Evolutionary conservation across 805 yeast genomes (phyloP).

Genomic region (Cyberlindnera lachancei): DNA sequence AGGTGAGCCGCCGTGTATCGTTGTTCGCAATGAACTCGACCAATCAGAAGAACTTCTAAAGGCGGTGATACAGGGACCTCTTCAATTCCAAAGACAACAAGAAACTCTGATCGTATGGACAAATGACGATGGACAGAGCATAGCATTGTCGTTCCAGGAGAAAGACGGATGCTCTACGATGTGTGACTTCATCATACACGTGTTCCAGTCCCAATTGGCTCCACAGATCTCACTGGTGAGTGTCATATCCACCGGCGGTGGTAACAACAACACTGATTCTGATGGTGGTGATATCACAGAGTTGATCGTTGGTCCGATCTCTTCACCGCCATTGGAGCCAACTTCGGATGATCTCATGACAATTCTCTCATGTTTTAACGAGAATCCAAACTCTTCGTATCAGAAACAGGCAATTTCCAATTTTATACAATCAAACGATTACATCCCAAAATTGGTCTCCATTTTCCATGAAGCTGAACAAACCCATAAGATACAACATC

Average conservation of each 20-base stretch:
- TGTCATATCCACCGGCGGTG: too few species aligned
- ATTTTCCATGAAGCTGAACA: conserved; percentile 53
- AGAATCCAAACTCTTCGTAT: conserved; percentile 46
- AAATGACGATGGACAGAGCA: conserved; percentile 59
- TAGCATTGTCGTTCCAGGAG: conserved; percentile 89
- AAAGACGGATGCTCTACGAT: conserved; percentile 79
- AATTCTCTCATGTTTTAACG: conserved; percentile 49
- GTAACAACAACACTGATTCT: conserved; percentile 30
- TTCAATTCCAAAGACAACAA: conserved; percentile 88
- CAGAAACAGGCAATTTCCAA: conserved; percentile 54
- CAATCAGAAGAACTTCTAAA: conserved; percentile 51
- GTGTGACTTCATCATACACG: conserved; percentile 71
- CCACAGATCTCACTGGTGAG: conserved; percentile 68
- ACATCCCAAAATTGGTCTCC: conserved; percentile 42
- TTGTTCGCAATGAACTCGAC: conserved; percentile 67
- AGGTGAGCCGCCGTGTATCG: conserved; percentile 43
- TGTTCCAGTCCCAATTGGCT: conserved; percentile 48
- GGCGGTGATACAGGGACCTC: conserved; percentile 62
- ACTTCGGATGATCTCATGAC: conserved; percentile 40
- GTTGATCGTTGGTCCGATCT: conserved; percentile 71
- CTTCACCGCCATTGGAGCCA: conserved; percentile 54
- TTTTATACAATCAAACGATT: conserved; percentile 46
- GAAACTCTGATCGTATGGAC: conserved; percentile 95
- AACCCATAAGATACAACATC: conserved; percentile 39
- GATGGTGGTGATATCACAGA: conserved; percentile 52